These are phyloP conservation scores for Sonneratia alba DNA, from an alignment of 345 rosid genomes.

Conservation along the genomic window DNA sequence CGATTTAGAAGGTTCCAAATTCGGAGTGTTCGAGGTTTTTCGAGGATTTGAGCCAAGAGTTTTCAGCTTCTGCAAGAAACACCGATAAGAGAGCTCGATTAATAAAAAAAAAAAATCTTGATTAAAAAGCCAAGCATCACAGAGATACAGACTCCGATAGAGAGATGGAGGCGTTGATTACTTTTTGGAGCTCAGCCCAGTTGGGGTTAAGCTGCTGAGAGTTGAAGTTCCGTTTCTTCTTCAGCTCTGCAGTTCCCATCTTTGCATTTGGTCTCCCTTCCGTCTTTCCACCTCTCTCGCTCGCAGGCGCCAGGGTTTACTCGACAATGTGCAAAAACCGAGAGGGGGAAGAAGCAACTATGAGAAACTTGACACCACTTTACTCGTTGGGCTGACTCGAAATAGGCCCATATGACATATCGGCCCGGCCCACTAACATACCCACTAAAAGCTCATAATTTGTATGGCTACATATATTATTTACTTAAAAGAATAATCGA, in stretches of 20 bases:
- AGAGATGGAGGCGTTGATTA: conserved; percentile 13
- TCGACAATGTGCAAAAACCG: too few relatives aligned
- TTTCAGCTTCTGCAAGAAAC: conserved; percentile 49
- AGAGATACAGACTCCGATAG: not conserved
- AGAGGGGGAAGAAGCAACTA: too few relatives aligned
- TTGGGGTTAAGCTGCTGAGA: conserved; percentile 51
- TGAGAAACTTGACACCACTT: too few relatives aligned
- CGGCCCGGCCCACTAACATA: too few relatives aligned
- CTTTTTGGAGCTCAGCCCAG: conserved; percentile 82
- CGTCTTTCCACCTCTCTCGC: not conserved
- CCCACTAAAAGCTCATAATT: too few relatives aligned
- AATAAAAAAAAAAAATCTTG: conserved; percentile 1
- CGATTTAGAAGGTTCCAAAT: conserved; percentile 27
- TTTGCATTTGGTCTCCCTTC: not conserved
- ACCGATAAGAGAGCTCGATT: not conserved
- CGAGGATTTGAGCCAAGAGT: conserved; percentile 24
- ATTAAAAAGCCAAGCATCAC: not conserved
- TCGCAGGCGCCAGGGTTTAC: too few relatives aligned
- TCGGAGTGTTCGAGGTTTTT: conserved; percentile 12
- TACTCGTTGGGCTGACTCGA: too few relatives aligned
- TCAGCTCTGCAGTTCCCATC: conserved; percentile 13
- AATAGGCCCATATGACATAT: too few relatives aligned
- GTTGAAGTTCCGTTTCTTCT: conserved; percentile 14
- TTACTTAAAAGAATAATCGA: too few relatives aligned
- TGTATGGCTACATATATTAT: too few relatives aligned